Percentiles rank a stretch among this genome's conserved stretches.
Evolutionary conservation across 805 yeast genomes (phyloP).

Genomic region (Yamadazyma akitaensis): DNA sequence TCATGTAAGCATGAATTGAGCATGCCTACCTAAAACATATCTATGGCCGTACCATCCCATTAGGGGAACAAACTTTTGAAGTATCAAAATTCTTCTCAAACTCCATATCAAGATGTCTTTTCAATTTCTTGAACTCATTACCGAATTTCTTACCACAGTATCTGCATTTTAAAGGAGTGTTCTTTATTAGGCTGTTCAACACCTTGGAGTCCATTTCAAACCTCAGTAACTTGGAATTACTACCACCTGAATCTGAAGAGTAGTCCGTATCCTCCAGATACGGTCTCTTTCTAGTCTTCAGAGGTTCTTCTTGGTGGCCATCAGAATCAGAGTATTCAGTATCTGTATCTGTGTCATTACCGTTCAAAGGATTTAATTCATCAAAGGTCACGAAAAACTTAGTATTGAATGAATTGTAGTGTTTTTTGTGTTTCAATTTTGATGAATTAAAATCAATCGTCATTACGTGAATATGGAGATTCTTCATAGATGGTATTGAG

Average conservation of each 20-base stretch:
- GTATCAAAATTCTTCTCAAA: slow-evolving; percentile 17
- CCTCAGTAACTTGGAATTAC: background rate
- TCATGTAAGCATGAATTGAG: background rate
- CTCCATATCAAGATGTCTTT: slow-evolving; percentile 26
- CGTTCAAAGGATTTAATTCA: slow-evolving; percentile 27
- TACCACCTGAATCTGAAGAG: slow-evolving; percentile 3
- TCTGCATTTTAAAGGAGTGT: slow-evolving; percentile 24
- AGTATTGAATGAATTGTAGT: slow-evolving; percentile 70
- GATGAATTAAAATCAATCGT: slow-evolving; percentile 59
- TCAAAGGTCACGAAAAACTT: slow-evolving; percentile 58
- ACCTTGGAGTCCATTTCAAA: slow-evolving; percentile 5
- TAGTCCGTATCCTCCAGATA: background rate
- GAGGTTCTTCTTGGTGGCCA: background rate
- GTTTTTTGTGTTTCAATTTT: slow-evolving; percentile 56
- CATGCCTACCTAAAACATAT: background rate
- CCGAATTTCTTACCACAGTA: slow-evolving; percentile 26
- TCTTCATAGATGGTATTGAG: slow-evolving; percentile 63
- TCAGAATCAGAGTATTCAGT: slow-evolving; percentile 8
- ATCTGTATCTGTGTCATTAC: background rate
- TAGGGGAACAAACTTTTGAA: slow-evolving; percentile 16
- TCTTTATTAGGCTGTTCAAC: slow-evolving; percentile 16
- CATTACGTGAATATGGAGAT: slow-evolving; percentile 71
- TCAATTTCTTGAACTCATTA: slow-evolving; percentile 22
- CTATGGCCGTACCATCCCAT: slow-evolving; percentile 8
- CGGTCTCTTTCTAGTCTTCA: background rate